Conservation (phyloP, 257 asterid genomes). For the Ilex aquifolium region DNA sequence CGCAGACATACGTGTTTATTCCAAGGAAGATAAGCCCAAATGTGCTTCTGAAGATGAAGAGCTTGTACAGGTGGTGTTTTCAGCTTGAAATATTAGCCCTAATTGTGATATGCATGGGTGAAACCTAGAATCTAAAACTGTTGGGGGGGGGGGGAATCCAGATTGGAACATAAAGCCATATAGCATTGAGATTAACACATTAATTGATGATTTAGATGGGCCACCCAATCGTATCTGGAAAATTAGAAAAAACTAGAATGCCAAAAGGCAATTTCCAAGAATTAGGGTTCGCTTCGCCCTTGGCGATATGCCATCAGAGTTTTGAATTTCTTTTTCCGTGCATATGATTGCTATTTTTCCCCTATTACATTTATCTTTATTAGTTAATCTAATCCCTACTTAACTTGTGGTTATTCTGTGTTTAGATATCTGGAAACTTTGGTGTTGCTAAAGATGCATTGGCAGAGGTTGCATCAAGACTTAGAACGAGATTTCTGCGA, state of each 20-base stretch:
- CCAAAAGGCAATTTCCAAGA: too few relatives aligned
- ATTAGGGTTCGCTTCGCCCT: too few relatives aligned
- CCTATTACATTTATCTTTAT: background rate
- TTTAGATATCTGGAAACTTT: conserved; percentile 65
- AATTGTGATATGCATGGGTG: conserved; percentile 4
- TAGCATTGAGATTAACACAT: background rate
- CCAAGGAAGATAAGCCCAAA: conserved; percentile 66
- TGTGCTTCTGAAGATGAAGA: conserved; percentile 77
- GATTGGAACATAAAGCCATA: background rate
- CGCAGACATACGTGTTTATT: conserved; percentile 74
- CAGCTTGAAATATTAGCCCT: background rate
- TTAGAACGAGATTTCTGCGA: conserved; percentile 58
- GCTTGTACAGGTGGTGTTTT: conserved; percentile 76
- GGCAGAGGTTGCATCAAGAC: conserved; percentile 71
- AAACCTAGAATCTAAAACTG: too few relatives aligned
- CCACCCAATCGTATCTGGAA: background rate
- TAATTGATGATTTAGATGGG: background rate
- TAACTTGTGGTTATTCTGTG: background rate
- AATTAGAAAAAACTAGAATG: too few relatives aligned
- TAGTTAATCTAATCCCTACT: background rate
- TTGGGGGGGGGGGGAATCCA: too few relatives aligned
- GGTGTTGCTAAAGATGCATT: conserved; percentile 74
- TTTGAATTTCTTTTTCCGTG: background rate
- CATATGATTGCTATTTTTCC: conserved; percentile 3
- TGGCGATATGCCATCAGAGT: too few relatives aligned